phyloP scores from a whole-genome alignment of 345 rosid genomes.

The Citrus medica region DNA sequence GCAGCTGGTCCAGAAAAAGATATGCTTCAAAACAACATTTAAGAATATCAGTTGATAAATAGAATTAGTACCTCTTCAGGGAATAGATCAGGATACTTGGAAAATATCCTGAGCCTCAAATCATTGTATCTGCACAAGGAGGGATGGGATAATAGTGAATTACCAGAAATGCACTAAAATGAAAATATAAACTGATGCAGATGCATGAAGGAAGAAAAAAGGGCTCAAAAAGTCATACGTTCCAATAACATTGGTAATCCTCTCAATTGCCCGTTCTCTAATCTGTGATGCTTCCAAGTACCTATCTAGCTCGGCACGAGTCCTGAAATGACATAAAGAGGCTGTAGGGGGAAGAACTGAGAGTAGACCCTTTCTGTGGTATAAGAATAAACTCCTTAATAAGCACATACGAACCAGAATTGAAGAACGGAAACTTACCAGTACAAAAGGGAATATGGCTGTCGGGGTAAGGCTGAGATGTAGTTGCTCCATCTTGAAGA shows the following conservation, averaged over 20 bases:
- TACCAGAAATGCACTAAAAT: neutral
- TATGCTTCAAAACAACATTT: conserved; percentile 5
- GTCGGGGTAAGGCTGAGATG: conserved; percentile 82
- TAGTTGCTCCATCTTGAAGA: conserved; percentile 87
- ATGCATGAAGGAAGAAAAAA: conserved; percentile 6
- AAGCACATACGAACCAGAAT: neutral
- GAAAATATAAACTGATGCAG: neutral
- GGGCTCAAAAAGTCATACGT: conserved; percentile 47
- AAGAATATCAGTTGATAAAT: neutral
- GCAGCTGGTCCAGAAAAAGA: neutral
- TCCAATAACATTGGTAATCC: conserved; percentile 81
- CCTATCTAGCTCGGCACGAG: conserved; percentile 87
- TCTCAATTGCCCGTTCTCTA: conserved; percentile 86
- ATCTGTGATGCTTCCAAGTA: conserved; percentile 95
- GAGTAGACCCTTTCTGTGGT: conserved; percentile 41
- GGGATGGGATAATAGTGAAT: neutral
- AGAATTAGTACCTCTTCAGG: conserved; percentile 70
- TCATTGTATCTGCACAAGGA: conserved; percentile 61
- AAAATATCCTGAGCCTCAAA: conserved; percentile 73
- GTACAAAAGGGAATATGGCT: conserved; percentile 91
- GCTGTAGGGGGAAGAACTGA: conserved; percentile 54
- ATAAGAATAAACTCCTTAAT: conserved; percentile 8
- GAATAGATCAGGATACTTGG: conserved; percentile 80
- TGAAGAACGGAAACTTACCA: conserved; percentile 41
- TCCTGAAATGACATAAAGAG: conserved; percentile 64